A percentile compares a stretch with the other conserved stretches of the same genome.
Evolutionary conservation across 495 filamentous ascomycete species (phyloP).

Genomic region (Aspergillus kassunensis): DNA sequence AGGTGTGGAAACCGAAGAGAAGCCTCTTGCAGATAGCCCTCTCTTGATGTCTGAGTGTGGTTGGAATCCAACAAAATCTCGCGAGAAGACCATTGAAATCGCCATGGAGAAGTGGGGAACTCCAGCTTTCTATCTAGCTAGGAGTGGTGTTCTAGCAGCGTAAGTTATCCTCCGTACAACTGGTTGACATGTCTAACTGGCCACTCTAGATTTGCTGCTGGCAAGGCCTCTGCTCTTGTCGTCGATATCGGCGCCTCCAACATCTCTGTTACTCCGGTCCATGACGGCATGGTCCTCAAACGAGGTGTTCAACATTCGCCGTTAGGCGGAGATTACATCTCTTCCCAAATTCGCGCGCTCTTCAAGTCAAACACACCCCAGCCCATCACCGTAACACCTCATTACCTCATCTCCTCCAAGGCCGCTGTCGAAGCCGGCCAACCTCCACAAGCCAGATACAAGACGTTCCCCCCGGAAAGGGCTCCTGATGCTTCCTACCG

Average conservation of each 20-base stretch:
- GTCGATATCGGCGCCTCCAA: constrained; percentile 90
- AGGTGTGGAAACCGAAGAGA: constrained; percentile 63
- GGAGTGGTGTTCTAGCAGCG: constrained; percentile 61
- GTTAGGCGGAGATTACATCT: constrained; percentile 84
- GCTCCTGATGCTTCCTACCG: constrained; percentile 71
- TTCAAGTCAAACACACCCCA: constrained; percentile 69
- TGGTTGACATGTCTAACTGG: constrained; percentile 8
- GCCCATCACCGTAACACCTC: constrained; percentile 74
- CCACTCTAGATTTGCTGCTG: constrained; percentile 67
- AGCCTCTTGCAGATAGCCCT: constrained; percentile 80
- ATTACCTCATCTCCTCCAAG: constrained; percentile 83
- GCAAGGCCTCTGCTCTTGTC: constrained; percentile 87
- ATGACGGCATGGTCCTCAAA: constrained; percentile 91
- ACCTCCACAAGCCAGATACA: constrained; percentile 67
- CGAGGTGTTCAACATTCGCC: constrained; percentile 80
- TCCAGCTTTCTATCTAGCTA: constrained; percentile 87
- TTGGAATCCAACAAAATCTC: constrained; percentile 82
- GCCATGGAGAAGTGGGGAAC: constrained; percentile 94
- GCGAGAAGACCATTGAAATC: constrained; percentile 90
- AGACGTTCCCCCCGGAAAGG: constrained; percentile 56
- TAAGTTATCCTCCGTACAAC: constrained; percentile 34
- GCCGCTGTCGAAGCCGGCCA: constrained; percentile 82
- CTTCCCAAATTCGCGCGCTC: constrained; percentile 76
- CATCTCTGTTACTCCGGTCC: constrained; percentile 84
- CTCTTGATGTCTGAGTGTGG: constrained; percentile 91